Evolutionary conservation across 1,139 yeast genomes (phyloP), one percentile per base, ranked within the genome.

Genomic region (Hansenula lynferdii): DNA sequence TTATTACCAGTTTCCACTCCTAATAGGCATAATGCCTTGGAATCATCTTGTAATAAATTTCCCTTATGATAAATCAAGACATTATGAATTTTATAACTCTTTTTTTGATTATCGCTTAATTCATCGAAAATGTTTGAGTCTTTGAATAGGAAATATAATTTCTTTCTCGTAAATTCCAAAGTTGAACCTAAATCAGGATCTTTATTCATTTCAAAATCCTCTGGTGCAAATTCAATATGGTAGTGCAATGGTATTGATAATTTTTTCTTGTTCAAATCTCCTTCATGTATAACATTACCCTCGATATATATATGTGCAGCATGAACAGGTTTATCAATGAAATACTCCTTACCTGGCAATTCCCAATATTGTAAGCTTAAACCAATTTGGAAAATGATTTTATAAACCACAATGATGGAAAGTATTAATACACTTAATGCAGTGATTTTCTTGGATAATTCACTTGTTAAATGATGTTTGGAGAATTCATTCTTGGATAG

Each of bases 221-320:
- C 94, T 0, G 90, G 89, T 32, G 86, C 75, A 59, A 87, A 85
- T 53, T 85, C 92, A 46, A 86, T 70, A 53, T 83, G 85, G 52
- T 80, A 84, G 34, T 65, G 69, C 19, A 81, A 60, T 27, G 78
- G 79, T 20, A 49, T 57, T 8, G 54, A 48, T 12, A 63, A 44
- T 45, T 47, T 37, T 24, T 43, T 36, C 7, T 30, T 40, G 0
- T 47, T 47, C 5, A 30, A 4, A 26, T 53, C 44, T 4, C 56
- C 53, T 3, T 55, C 50, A n/a, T 45, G 41, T 8, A 61, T 42
- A 2, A 69, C 56, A 40, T 76, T 72, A 33, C 81, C 64, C 19
- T 76, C 62, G 3, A 80, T 72, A 46, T 77, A 77, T 1, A 82
- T 67, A 57, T 82, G 87, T 1, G 92, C 89, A 61, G 89, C 84